A percentile compares a stretch with the other conserved stretches of the same genome.
phyloP scores from a whole-genome alignment of 345 rosid species.

The Limnanthes douglasii region DNA sequence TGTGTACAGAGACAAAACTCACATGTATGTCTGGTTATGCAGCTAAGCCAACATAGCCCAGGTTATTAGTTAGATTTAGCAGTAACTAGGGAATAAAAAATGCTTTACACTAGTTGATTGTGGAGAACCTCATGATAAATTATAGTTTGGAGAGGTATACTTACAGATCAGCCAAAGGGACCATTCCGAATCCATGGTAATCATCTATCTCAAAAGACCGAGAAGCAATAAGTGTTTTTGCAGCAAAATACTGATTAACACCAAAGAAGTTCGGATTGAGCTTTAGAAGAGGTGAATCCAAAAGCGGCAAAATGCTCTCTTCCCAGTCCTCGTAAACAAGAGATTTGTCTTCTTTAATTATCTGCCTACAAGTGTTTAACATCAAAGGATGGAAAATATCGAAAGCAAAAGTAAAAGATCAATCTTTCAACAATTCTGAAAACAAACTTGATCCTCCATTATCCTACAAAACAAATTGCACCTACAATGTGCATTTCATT shows the following conservation, averaged over 20 bases:
- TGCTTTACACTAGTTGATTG: too few species aligned
- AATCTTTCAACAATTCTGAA: background rate
- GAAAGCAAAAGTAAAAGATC: background rate
- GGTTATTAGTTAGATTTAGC: too few species aligned
- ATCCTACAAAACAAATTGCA: too few species aligned
- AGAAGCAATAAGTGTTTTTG: conserved; percentile 59
- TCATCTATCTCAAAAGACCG: conserved; percentile 66
- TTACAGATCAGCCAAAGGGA: conserved; percentile 92
- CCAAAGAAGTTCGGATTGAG: conserved; percentile 29
- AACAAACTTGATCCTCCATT: background rate
- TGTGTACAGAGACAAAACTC: too few species aligned
- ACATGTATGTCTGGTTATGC: too few species aligned
- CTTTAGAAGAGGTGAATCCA: conserved; percentile 14
- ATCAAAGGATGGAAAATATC: background rate
- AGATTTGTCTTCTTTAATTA: conserved; percentile 57
- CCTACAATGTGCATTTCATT: too few species aligned
- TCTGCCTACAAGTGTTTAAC: conserved; percentile 36
- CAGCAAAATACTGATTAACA: conserved; percentile 49
- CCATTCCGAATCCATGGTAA: conserved; percentile 78
- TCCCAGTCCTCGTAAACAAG: conserved; percentile 66
- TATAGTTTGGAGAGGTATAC: conserved; percentile 8
- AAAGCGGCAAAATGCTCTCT: conserved; percentile 49
- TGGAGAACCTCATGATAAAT: background rate
- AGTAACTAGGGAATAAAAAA: too few species aligned
- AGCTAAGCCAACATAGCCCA: too few species aligned